These are phyloP conservation scores for Coix lacrymajobi DNA, from an alignment of 176 grass and related monocot species.

Conservation along the genomic window DNA sequence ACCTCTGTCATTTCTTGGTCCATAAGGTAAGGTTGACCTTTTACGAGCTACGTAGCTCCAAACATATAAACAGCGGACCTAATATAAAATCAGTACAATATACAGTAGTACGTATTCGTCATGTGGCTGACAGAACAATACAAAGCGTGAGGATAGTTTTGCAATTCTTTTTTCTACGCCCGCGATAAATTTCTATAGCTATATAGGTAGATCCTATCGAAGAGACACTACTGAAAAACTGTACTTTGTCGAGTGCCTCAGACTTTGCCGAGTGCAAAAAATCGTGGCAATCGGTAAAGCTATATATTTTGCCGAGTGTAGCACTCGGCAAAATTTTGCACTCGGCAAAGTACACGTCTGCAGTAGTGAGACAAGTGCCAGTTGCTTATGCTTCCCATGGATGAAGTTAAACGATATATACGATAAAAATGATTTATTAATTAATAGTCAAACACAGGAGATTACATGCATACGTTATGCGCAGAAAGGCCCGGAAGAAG, in stretches of 20 bases:
- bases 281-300: no score
- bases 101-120: not conserved
- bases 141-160: not conserved
- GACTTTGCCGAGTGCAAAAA: no score
- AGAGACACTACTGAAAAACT: no score
- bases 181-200: not conserved
- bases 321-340: no score
- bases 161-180: not conserved
- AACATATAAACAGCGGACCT: not conserved
- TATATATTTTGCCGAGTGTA: no score
- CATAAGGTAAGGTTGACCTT: not conserved
- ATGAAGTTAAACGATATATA: not conserved
- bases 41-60: not conserved
- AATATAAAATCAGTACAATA: not conserved
- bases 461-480: not conserved
- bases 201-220: no score
- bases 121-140: not conserved
- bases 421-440: not conserved
- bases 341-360: no score
- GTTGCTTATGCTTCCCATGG: not conserved
- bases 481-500: not conserved
- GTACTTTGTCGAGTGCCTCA: no score
- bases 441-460: not conserved
- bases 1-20: not conserved
- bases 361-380: no score